A percentile compares a stretch with the other conserved stretches of the same genome.
Conservation (phyloP, 305 asterid genomes). For the Fraxinus velutina region DNA sequence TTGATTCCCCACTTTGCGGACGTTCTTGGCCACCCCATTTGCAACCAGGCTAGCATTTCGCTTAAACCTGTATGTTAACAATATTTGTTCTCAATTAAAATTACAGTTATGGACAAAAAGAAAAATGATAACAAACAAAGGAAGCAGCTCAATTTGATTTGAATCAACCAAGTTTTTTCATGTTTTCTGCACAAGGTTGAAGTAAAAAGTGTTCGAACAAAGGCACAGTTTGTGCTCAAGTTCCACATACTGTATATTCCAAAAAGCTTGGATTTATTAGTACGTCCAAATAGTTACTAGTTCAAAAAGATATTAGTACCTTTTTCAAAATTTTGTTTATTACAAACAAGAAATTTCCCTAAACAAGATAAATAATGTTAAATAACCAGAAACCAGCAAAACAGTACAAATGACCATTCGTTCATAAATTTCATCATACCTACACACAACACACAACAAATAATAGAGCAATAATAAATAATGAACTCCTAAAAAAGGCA, state of each 20-base stretch:
- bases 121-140: background rate
- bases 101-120: background rate
- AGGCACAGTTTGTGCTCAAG: background rate
- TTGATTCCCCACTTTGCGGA: conserved; percentile 69
- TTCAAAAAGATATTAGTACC: background rate
- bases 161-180: background rate
- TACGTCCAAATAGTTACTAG: background rate
- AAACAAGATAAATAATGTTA: background rate
- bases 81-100: background rate
- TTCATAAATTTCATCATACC: background rate
- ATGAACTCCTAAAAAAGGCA: background rate
- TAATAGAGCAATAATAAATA: background rate
- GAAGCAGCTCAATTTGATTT: background rate
- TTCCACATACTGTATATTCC: background rate
- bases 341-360: background rate
- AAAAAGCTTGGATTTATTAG: background rate
- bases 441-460: background rate
- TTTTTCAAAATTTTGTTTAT: background rate
- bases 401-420: background rate
- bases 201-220: background rate
- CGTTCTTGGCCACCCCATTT: conserved; percentile 74
- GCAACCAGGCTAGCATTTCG: conserved; percentile 85
- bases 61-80: conserved; percentile 47
- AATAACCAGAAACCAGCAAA: background rate
- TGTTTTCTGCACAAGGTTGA: background rate